Evolutionary conservation across 805 yeast genomes (phyloP), one percentile per base, ranked within the genome.

Genomic region (Candida yuanshanica): DNA sequence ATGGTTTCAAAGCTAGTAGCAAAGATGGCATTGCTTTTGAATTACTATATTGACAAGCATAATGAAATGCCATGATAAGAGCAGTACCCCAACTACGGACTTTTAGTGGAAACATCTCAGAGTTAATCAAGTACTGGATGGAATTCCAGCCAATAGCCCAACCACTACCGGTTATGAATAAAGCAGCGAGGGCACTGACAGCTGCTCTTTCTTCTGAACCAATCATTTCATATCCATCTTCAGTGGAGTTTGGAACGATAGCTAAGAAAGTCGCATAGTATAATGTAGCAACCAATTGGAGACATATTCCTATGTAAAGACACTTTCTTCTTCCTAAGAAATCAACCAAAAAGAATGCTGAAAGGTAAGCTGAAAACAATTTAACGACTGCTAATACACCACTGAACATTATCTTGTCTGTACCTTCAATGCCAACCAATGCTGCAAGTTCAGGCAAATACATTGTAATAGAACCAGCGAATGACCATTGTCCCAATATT

Each of bases 61-160:
- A 76, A 52, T 77, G 82, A 55, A 75, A 65, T 4, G 67, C 69
- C 82, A 77, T 77, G 46, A 72, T 65, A 20, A 71, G 44, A 4
- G 78, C 67, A 35, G 74, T 71, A 21, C 75, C 79, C 47, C 72
- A 58, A 27, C 69, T 67, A 46, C 81, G 65, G 27, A 71, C 63
- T 42, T 69, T 64, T 50, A 75, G 58, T 18, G 81, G 81, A 52
- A 75, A 67, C 39, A 77, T 65, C 52, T 77, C 82, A 4, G 81
- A 66, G 44, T 74, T 75, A 49, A 76, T 58, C 48, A 76, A 62
- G 51, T 75, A 76, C 53, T 76, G 81, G 37, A 75, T 62, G 0
- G 76, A 63, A 58, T 77, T 77, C 70, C 74, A 77, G 27, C 81
- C 81, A 58, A 76, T 55, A 24, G 77, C 70, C 82, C 81, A 77